Evolutionary conservation across 2,329 filamentous ascomycete species (phyloP).

Genomic region (Calonectria hongkongensis): DNA sequence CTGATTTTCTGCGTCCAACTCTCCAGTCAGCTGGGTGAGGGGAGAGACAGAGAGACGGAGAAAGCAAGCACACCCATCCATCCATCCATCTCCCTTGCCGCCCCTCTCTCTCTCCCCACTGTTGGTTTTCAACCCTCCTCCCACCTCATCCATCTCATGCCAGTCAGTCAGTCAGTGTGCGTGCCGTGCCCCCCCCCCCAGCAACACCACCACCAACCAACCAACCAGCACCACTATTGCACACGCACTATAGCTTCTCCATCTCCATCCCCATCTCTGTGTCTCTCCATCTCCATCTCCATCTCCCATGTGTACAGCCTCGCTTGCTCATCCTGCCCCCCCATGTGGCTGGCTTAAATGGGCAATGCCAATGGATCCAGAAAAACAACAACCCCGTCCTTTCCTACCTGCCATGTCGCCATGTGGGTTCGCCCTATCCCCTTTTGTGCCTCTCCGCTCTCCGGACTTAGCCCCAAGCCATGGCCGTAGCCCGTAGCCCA

Average conservation of each 20-base stretch:
- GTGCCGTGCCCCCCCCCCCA: too few relatives aligned
- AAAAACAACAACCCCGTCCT: slow-evolving; percentile 9
- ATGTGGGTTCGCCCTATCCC: slow-evolving; percentile 30
- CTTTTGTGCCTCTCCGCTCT: slow-evolving; percentile 25
- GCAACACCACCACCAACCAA: too few relatives aligned
- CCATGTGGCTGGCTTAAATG: slow-evolving; percentile 20
- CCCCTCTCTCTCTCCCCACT: background rate
- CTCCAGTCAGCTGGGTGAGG: background rate
- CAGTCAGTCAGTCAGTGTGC: too few relatives aligned
- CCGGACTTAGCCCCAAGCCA: slow-evolving; percentile 31
- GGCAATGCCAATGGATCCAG: slow-evolving; percentile 28
- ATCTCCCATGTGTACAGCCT: slow-evolving; percentile 3
- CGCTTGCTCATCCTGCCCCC: slow-evolving; percentile 2
- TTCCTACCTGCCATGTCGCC: slow-evolving; percentile 24
- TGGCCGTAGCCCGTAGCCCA: slow-evolving; percentile 19
- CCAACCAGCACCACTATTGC: too few relatives aligned
- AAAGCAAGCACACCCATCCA: too few relatives aligned
- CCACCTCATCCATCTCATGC: too few relatives aligned
- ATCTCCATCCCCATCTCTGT: too few relatives aligned
- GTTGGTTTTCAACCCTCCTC: too few relatives aligned
- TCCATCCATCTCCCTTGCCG: background rate
- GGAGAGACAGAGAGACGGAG: background rate
- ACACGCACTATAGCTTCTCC: too few relatives aligned
- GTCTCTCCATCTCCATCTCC: background rate
- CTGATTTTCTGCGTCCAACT: slow-evolving; percentile 7